Evolutionary conservation across 106 monocot species (phyloP).

Genomic region (Allium sativum): DNA sequence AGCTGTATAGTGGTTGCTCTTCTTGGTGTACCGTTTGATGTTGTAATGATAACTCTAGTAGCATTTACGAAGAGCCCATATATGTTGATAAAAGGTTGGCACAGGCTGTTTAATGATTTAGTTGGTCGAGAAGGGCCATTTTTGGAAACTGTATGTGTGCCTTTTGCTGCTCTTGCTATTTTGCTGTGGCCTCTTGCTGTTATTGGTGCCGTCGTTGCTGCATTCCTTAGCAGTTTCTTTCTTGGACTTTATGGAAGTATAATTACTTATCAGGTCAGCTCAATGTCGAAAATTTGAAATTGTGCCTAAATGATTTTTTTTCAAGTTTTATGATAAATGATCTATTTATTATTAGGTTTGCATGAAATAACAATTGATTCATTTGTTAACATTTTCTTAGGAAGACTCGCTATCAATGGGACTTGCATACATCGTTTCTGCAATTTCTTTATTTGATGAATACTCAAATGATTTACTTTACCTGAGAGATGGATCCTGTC

Average conservation of each 20-base stretch:
- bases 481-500: conserved; percentile 83
- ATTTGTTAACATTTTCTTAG: conserved; percentile 21
- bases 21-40: conserved; percentile 50
- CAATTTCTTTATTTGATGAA: conserved; percentile 77
- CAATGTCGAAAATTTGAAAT: too few relatives aligned
- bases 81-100: conserved; percentile 89
- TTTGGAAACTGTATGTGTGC: conserved; percentile 73
- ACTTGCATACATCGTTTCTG: conserved; percentile 60
- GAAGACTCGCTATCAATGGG: conserved; percentile 73
- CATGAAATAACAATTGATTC: not conserved
- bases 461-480: conserved; percentile 90
- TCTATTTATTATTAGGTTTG: not conserved
- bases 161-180: conserved; percentile 79
- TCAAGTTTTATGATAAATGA: too few relatives aligned
- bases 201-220: conserved; percentile 38
- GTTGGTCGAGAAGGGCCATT: conserved; percentile 82
- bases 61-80: conserved; percentile 70
- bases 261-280: conserved; percentile 58
- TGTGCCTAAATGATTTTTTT: too few relatives aligned
- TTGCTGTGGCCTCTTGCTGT: conserved; percentile 79
- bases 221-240: conserved; percentile 64
- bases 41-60: conserved; percentile 33
- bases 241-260: conserved; percentile 49
- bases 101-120: conserved; percentile 49
- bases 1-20: conserved; percentile 43